A percentile compares a stretch with the other conserved stretches of the same genome.
Conservation (phyloP, 129 eudicot genomes). For the Dittrichia graveolens region DNA sequence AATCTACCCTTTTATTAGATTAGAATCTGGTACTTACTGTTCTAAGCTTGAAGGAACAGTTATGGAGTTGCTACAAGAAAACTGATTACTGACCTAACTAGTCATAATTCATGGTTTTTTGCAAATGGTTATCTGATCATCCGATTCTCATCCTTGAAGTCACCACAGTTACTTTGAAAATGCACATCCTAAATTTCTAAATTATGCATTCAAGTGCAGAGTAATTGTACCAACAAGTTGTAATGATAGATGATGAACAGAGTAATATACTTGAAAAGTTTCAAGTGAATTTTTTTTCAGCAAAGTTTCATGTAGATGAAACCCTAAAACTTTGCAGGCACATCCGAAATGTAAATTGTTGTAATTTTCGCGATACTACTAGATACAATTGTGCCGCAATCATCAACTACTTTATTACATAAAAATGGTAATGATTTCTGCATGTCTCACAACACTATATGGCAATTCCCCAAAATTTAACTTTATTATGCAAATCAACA, state of each 20-base stretch:
- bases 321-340: neutral
- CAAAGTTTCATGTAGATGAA: neutral
- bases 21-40: neutral
- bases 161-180: neutral
- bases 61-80: constrained; percentile 1
- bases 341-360: neutral
- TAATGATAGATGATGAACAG: neutral
- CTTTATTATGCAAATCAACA: neutral
- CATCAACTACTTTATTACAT: too few species aligned
- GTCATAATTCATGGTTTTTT: neutral
- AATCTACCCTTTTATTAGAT: neutral
- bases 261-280: too few species aligned
- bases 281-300: neutral
- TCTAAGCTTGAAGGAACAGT: neutral
- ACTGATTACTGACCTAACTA: constrained; percentile 10
- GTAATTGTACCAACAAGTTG: constrained; percentile 1
- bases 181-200: constrained; percentile 1
- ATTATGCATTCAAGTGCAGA: constrained; percentile 2
- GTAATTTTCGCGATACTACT: neutral
- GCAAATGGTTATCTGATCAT: neutral
- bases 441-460: neutral
- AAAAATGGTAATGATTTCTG: too few species aligned
- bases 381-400: neutral
- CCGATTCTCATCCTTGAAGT: neutral
- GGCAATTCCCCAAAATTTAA: neutral